Evolutionary conservation across 2,329 filamentous ascomycete genomes (phyloP).

Genomic region (Elsinoe batatas): DNA sequence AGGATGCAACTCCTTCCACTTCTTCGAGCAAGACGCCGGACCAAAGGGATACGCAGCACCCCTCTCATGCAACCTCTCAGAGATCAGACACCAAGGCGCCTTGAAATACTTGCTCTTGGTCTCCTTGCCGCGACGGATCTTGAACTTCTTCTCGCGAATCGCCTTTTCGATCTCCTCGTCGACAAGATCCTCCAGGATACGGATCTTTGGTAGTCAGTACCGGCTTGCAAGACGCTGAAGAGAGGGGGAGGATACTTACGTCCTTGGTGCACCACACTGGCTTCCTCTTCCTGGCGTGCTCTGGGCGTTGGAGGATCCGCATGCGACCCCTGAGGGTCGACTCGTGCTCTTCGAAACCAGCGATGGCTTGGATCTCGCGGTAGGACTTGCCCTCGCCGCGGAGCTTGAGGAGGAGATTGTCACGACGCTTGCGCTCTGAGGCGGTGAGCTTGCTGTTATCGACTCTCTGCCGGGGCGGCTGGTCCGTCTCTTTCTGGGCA

Average conservation of each 20-base stretch:
- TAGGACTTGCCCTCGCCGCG: slow-evolving; percentile 53
- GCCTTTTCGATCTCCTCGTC: neutral
- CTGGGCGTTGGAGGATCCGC: slow-evolving; percentile 54
- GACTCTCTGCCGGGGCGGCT: neutral
- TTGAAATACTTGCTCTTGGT: neutral
- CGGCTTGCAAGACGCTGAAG: neutral
- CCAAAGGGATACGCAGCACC: slow-evolving; percentile 52
- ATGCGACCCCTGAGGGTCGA: slow-evolving; percentile 62
- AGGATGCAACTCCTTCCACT: slow-evolving; percentile 42
- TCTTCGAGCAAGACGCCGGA: slow-evolving; percentile 53
- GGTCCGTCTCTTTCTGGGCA: neutral
- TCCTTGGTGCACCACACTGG: slow-evolving; percentile 55
- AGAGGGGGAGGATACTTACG: slow-evolving; percentile 41
- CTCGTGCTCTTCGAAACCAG: slow-evolving; percentile 54
- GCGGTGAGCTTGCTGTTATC: neutral
- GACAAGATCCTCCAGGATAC: slow-evolving; percentile 18
- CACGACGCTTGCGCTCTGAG: slow-evolving; percentile 18
- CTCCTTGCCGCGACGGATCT: neutral
- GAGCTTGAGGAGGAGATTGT: slow-evolving; percentile 40
- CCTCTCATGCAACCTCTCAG: slow-evolving; percentile 41
- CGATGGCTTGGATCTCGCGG: slow-evolving; percentile 48
- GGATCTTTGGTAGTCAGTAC: slow-evolving; percentile 21
- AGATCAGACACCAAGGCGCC: slow-evolving; percentile 46
- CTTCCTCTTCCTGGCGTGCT: slow-evolving; percentile 52
- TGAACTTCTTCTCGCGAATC: neutral